Percentiles rank a stretch among this genome's conserved stretches.
phyloP scores from a whole-genome alignment of 2,329 filamentous ascomycete species.

The Stromatinia cepivora region DNA sequence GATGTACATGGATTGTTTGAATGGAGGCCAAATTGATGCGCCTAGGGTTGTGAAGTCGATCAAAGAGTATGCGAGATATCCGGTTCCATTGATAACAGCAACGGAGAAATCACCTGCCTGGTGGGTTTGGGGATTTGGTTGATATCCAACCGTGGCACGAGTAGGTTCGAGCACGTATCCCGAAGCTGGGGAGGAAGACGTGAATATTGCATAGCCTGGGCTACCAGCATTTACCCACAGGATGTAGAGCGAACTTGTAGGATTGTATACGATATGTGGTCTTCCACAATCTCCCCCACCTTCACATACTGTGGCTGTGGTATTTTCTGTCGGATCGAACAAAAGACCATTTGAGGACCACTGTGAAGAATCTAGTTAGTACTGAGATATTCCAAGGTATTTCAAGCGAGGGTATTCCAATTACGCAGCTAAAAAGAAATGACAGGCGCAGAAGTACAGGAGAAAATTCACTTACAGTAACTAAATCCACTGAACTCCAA shows the following conservation, averaged over 20 bases:
- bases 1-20: slow-evolving; percentile 32
- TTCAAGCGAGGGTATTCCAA: neutral
- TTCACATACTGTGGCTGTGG: neutral
- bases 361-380: neutral
- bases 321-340: slow-evolving; percentile 8
- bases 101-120: slow-evolving; percentile 10
- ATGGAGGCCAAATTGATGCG: slow-evolving; percentile 35
- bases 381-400: neutral
- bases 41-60: slow-evolving; percentile 33
- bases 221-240: slow-evolving; percentile 16
- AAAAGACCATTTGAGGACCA: slow-evolving; percentile 18
- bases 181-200: neutral
- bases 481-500: slow-evolving; percentile 18
- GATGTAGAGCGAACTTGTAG: neutral
- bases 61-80: slow-evolving; percentile 32
- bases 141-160: slow-evolving; percentile 11
- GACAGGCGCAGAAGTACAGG: neutral
- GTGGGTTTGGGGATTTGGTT: neutral
- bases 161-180: neutral
- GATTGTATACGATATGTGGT: slow-evolving; percentile 13
- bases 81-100: slow-evolving; percentile 28
- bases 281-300: neutral
- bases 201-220: slow-evolving; percentile 4
- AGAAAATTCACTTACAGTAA: slow-evolving; percentile 16
- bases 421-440: too few relatives aligned